These are phyloP conservation scores for Sclerotinia nivalis DNA, from an alignment of 2,329 filamentous ascomycete genomes.

Conservation along the genomic window DNA sequence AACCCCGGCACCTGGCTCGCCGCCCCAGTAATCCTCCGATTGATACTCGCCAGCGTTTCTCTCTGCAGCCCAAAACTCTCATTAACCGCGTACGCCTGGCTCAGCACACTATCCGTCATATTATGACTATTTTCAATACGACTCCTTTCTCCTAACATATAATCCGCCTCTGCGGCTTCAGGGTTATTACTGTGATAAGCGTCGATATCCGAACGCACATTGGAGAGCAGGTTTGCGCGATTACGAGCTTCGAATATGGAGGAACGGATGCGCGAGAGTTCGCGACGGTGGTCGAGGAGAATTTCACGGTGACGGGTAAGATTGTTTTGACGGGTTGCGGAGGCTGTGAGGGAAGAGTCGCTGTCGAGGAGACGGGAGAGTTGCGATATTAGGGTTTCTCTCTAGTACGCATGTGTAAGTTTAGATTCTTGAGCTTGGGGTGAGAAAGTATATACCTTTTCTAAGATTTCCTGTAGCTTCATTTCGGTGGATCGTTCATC, in stretches of 20 bases:
- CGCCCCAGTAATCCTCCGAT: slow-evolving; percentile 83
- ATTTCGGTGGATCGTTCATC: slow-evolving; percentile 79
- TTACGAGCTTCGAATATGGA: slow-evolving; percentile 77
- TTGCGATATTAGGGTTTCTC: slow-evolving; percentile 78
- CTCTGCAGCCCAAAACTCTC: slow-evolving; percentile 86
- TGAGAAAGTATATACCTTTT: slow-evolving; percentile 59
- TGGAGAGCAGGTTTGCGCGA: slow-evolving; percentile 84
- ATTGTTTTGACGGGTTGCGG: slow-evolving; percentile 96
- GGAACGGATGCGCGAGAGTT: slow-evolving; percentile 73
- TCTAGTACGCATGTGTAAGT: slow-evolving; percentile 51
- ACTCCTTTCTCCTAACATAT: slow-evolving; percentile 89
- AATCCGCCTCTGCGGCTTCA: slow-evolving; percentile 83
- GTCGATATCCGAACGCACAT: slow-evolving; percentile 88
- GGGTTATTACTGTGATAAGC: slow-evolving; percentile 83
- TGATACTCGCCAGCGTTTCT: slow-evolving; percentile 85
- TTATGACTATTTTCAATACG: slow-evolving; percentile 87
- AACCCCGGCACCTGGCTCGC: slow-evolving; percentile 91
- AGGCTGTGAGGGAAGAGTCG: slow-evolving; percentile 81
- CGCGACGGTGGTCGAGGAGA: slow-evolving; percentile 80
- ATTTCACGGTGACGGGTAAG: slow-evolving; percentile 88
- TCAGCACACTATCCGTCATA: slow-evolving; percentile 85
- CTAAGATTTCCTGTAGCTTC: slow-evolving; percentile 80
- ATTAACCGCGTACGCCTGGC: slow-evolving; percentile 95
- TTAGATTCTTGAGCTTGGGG: not conserved
- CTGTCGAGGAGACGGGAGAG: slow-evolving; percentile 89